Base-by-base conservation (phyloP, 257 asterid species). In the Verbena officinalis region DNA sequence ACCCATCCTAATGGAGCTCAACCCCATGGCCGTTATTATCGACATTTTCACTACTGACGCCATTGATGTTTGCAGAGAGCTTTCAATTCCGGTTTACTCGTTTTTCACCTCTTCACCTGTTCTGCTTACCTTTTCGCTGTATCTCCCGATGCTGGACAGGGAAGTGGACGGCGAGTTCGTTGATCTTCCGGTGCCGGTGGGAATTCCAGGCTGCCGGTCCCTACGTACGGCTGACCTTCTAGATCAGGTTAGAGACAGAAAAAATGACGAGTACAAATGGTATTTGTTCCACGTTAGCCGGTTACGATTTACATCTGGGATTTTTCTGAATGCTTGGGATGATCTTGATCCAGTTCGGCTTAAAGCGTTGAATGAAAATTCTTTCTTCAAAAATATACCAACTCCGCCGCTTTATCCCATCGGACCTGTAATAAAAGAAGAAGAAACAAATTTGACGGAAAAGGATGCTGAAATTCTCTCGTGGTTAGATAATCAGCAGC, bases 401-500 rank as follows among this genome's bases (percentile, higher is more conserved):
- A 58, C 58, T 50, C 81, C 83, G 0, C 72, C 77, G 0, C 58
- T 83, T 57, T 75, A 64, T 42, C 71, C 83, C 0, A 30, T 83
- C 9, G 90, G 90, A 2, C 87, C 87, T 0, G 20, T 80, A 14
- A 69, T 75, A 16, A 79, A 72, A 46, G 68, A 70, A 1, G 63
- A 9, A 10, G 85, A 69, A 17, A 8, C 0, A 2, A 27, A 27
- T 14, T 13, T 67, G 4, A 31, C 69, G 0, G 74, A 30, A 30
- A 43, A 54, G 0, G 73, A 67, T 0, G 40, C 68, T 0, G 50
- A 69, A 17, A 71, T 78, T 39, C 1, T 81, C 1, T 10, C 58
- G 0, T 84, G 90, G 87, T 52, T 83, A 21, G 78, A 81, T 62
- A 5, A 59, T 43, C 90, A 83, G 33, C 80, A 86, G 0, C 0